Evolutionary conservation across 2,329 filamentous ascomycete species (phyloP), one percentile per base, ranked within the genome.

Genomic region (Hypoxylon sp.): DNA sequence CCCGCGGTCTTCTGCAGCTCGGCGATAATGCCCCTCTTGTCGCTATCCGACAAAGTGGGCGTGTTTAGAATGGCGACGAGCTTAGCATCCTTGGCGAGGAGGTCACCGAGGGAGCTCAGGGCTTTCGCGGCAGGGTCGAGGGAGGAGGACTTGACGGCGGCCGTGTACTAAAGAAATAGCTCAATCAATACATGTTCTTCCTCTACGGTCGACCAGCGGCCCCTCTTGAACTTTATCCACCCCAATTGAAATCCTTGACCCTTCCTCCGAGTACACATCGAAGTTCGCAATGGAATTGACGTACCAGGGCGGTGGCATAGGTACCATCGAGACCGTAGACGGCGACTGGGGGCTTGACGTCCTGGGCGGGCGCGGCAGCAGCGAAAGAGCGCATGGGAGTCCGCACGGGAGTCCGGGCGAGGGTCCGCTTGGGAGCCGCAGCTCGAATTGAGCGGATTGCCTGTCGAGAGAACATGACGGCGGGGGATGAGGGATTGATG

Each of bases 221-320:
- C 15, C 6, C 6, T 64, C 50, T 34, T 37, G 17, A 51, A 37
- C 19, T 6, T n/a, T 20, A 15, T 3, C 24, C 17, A 47, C 28
- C 17, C 52, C 49, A 68, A 62, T 65, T 67, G 53, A 37, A 28
- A 17, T 57, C 47, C 43, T 41, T n/a, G 5, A 15, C 3, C 17
- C 2, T 8, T 30, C n/a, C 24, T 3, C 30, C 20, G 10, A 37
- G 20, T 1, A n/a, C 43, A 28, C 0, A 26, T n/a, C 22, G 56
- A 41, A 28, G 13, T 60, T 49, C 48, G 26, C 15, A 41, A 17
- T 58, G 58, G 60, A 41, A 62, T 79, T 48, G 61, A 65, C 92
- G 80, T 94, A 99, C 95, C 89, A 99, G 87, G 84, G 95, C 95
- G 84, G 91, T 93, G 79, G 95, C 95, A 84, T 99, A 99, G 79